Evolutionary conservation across 345 rosid genomes (phyloP), one percentile per base, ranked within the genome.

Genomic region (Arabidopsis suecica): DNA sequence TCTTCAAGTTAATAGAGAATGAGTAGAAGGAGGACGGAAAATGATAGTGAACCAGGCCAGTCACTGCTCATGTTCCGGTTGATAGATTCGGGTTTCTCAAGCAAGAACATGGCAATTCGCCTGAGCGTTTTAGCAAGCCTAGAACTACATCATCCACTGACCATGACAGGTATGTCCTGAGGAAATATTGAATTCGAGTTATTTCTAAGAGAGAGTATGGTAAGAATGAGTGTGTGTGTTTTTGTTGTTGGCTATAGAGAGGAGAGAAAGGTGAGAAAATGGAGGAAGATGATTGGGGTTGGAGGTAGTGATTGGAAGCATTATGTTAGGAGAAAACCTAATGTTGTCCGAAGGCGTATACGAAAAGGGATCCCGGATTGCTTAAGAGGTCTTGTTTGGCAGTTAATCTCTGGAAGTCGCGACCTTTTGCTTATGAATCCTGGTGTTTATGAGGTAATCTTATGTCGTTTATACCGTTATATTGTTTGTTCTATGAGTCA

Each of bases 231-330:
- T 32, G 51, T 68, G 42, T 32, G 50, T 58, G 30, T 64, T 59
- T 32, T 60, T 77, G 73, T 56, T 72, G 61, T 22, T 73, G 42
- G 36, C 6, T 57, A 69, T 73, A 94, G 99, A 82, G 97, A 95
- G 67, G 92, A 88, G 82, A 88, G 97, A 83, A 90, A 83, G 61
- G 78, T 90, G 64, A 84, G 91, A 64, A 92, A 90, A 82, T 95
- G 99, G 97, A 90, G 99, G 88, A 95, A 90, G 85, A 95, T 92
- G 97, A 92, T 95, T 78, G 99, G 99, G 25, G 91, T 83, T 63
- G 96, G 97, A 59, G 99, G 97, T 37, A 95, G 97, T 79, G 99
- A 95, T 66, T 95, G 99, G 97, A 95, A 95, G 85, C 96, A 88
- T 74, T 95, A 90, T 77, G 91, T 83, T 49, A 78, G 93, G 80